phyloP scores from a whole-genome alignment of 106 monocot species.

The Apostasia shenzhenica region DNA sequence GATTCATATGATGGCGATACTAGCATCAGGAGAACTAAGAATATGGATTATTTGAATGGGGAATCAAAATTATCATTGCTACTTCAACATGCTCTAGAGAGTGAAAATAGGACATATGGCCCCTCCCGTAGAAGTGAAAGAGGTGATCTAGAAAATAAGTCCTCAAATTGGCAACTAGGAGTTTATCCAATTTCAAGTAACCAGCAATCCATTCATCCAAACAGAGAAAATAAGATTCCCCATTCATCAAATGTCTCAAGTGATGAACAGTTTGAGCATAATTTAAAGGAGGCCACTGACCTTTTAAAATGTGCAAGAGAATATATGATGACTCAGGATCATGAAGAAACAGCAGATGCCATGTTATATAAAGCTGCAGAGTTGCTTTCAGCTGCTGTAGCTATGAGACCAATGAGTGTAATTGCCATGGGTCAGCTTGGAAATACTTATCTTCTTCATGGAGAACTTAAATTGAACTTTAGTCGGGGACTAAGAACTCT shows the following conservation, averaged over 20 bases:
- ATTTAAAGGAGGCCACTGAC: conserved; percentile 43
- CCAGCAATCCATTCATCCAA: neutral
- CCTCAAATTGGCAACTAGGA: neutral
- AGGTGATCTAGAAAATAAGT: conserved; percentile 9
- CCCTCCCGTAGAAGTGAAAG: conserved; percentile 12
- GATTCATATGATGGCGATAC: conserved; percentile 1
- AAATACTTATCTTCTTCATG: conserved; percentile 86
- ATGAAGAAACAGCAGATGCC: conserved; percentile 56
- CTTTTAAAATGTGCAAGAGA: conserved; percentile 65
- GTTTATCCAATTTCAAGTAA: neutral
- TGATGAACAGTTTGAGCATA: conserved; percentile 47
- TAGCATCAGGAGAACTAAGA: conserved; percentile 7
- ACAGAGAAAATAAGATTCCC: conserved; percentile 8
- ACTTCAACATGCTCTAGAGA: conserved; percentile 31
- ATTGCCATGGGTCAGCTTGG: conserved; percentile 84
- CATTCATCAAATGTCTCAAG: conserved; percentile 18
- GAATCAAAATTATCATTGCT: conserved; percentile 37
- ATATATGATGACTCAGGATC: conserved; percentile 34
- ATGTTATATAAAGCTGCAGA: conserved; percentile 57
- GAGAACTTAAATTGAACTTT: conserved; percentile 82
- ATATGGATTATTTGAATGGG: conserved; percentile 13
- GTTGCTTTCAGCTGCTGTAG: conserved; percentile 58
- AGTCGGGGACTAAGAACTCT: conserved; percentile 78
- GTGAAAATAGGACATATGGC: conserved; percentile 13
- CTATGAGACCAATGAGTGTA: conserved; percentile 66